A percentile compares a stretch with the other conserved stretches of the same genome.
phyloP scores from a whole-genome alignment of 345 rosid genomes.

The Kernera saxatilis region DNA sequence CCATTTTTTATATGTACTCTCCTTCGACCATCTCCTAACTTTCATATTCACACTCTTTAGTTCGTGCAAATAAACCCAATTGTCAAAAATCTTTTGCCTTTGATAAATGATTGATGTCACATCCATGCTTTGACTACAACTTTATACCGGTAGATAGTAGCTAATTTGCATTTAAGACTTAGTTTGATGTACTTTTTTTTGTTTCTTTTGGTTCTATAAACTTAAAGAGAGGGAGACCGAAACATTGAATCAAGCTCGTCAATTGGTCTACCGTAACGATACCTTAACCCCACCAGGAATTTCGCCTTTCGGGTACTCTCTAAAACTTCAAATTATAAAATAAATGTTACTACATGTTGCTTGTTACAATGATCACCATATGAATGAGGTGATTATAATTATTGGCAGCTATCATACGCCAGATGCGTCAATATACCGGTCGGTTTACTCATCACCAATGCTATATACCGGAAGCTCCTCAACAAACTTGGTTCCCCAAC shows the following conservation, averaged over 20 bases:
- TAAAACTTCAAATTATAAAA: not conserved
- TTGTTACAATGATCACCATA: not conserved
- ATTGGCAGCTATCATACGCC: constrained; percentile 47
- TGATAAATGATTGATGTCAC: constrained; percentile 22
- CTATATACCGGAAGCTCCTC: constrained; percentile 50
- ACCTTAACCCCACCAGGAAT: constrained; percentile 48
- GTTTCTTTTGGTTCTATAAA: constrained; percentile 1
- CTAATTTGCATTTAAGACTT: constrained; percentile 21
- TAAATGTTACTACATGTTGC: not conserved
- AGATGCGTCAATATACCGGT: constrained; percentile 57
- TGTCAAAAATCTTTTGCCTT: not conserved
- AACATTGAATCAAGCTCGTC: constrained; percentile 96
- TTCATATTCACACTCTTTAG: constrained; percentile 11
- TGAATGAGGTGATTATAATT: not conserved
- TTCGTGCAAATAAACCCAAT: constrained; percentile 14
- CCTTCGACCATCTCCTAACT: not conserved
- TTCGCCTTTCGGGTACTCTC: constrained; percentile 44
- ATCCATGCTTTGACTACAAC: constrained; percentile 24
- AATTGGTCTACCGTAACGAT: constrained; percentile 80
- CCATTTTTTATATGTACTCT: not conserved
- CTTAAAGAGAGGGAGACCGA: constrained; percentile 92
- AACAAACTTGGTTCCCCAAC: constrained; percentile 37
- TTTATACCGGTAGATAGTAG: not conserved
- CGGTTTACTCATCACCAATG: constrained; percentile 56
- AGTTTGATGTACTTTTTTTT: not conserved